These are phyloP conservation scores for Somion occarium DNA, from an alignment of 1,284 basidiomycete genomes.

Conservation along the genomic window DNA sequence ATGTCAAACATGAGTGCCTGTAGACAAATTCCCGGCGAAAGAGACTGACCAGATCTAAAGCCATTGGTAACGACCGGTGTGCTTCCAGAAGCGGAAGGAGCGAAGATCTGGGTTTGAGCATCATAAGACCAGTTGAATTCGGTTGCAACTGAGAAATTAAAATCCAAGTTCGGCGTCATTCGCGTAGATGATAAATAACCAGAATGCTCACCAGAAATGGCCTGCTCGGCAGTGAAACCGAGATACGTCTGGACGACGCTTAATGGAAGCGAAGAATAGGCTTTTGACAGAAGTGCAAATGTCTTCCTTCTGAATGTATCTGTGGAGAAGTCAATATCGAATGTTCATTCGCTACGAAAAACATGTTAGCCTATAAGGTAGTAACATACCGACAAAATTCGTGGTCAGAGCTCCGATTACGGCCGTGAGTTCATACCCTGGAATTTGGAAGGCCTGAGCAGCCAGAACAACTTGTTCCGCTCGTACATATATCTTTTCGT, in stretches of 20 bases:
- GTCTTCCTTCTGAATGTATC: slow-evolving; percentile 51
- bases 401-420: slow-evolving; percentile 40
- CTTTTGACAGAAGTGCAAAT: slow-evolving; percentile 47
- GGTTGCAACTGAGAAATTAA: slow-evolving; percentile 32
- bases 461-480: slow-evolving; percentile 38
- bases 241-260: slow-evolving; percentile 51
- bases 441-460: slow-evolving; percentile 37
- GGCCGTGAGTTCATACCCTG: slow-evolving; percentile 39
- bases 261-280: slow-evolving; percentile 57
- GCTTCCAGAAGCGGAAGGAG: slow-evolving; percentile 25
- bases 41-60: slow-evolving; percentile 25
- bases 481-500: slow-evolving; percentile 48
- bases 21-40: background rate
- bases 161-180: slow-evolving; percentile 1
- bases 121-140: slow-evolving; percentile 49
- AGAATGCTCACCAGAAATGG: slow-evolving; percentile 38
- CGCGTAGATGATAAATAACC: background rate
- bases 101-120: slow-evolving; percentile 37
- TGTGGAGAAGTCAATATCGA: slow-evolving; percentile 15
- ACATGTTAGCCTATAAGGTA: no score
- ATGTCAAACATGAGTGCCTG: background rate
- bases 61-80: background rate
- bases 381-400: slow-evolving; percentile 45
- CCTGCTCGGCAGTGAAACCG: slow-evolving; percentile 42
- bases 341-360: background rate